These are phyloP conservation scores for Salix arbutifolia DNA, from an alignment of 345 rosid species.

Conservation along the genomic window DNA sequence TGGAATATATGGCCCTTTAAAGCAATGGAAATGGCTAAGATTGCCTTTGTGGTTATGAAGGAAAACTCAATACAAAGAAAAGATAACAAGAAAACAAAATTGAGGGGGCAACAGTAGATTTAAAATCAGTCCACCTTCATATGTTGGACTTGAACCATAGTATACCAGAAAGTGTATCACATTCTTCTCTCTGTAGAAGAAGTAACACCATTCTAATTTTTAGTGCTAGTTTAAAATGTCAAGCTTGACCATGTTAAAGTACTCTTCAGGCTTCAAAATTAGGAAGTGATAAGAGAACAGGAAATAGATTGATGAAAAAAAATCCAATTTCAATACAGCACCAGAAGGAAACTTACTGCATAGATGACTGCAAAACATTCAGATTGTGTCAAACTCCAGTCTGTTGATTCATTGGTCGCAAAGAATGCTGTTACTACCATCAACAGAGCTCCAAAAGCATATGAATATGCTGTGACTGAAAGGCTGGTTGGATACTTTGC, in stretches of 20 bases:
- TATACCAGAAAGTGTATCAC: neutral
- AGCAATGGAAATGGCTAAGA: neutral
- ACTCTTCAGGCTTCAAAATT: too few species aligned
- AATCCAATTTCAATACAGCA: slow-evolving; percentile 1
- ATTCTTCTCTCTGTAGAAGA: neutral
- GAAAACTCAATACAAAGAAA: neutral
- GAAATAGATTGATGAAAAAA: neutral
- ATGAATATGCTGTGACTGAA: slow-evolving; percentile 78
- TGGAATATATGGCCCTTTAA: neutral
- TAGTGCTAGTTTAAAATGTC: neutral
- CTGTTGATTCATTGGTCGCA: slow-evolving; percentile 58
- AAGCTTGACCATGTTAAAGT: neutral
- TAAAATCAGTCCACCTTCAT: neutral
- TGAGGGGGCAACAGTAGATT: neutral
- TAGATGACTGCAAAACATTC: slow-evolving; percentile 78
- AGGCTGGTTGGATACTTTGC: slow-evolving; percentile 78
- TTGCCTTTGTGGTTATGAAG: neutral
- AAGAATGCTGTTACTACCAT: slow-evolving; percentile 70
- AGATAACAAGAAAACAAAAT: neutral
- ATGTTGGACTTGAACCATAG: neutral
- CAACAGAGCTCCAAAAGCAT: slow-evolving; percentile 68
- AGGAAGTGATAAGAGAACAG: neutral
- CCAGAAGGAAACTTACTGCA: slow-evolving; percentile 60
- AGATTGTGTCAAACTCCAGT: slow-evolving; percentile 75
- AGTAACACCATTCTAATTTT: neutral